Base-by-base conservation (phyloP, 257 asterid species). In the Petunia secreta region DNA sequence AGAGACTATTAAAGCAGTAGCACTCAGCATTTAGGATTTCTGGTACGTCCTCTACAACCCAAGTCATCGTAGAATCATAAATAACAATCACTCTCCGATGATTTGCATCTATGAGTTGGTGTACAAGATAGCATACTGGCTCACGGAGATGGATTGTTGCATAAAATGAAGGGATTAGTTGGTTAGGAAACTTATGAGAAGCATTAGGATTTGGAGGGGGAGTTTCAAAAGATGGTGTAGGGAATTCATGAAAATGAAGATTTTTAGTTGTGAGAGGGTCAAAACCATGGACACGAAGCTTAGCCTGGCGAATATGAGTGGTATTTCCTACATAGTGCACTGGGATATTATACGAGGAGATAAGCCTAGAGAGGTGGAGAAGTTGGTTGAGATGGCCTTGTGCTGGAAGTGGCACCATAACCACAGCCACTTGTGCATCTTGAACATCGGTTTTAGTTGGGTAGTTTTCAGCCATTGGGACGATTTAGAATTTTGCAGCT, bases 11-110 rank as follows among this genome's bases (percentile, higher is more conserved):
- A 44, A 86, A 86, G 25, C 58, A 2, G 38, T 86, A 86, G 54
- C 85, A 67, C 75, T 86, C 83, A 0, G 85, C 82, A 66, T 83
- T 83, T 11, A 54, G 83, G 1, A 85, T 59, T 8, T 53, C 39
- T 5, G 66, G 38, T 2, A 74, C 68, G 15, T 81, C 89, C 55
- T 86, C 80, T 37, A 81, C 79, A 14, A 66, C 83, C 40, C 74
- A 83, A 4, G 75, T 52, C 85, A 83, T 83, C 5, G 78, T 41
- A 34, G 83, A 73, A 13, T 80, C 89, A 62, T 41, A 71, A 13
- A 86, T 81, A 0, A 81, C 83, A 11, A 86, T 80, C 15, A 83
- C 14, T 75, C 76, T 83, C 1, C 8, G 54, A 0, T 82, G 40
- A 43, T 67, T 43, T 0, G 43, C 15, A 1, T 0, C 65, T 4